Percentiles rank a stretch among this genome's conserved stretches.
Conservation (phyloP, 78 protist genomes). For the Anaeramoeba ignava region DNA sequence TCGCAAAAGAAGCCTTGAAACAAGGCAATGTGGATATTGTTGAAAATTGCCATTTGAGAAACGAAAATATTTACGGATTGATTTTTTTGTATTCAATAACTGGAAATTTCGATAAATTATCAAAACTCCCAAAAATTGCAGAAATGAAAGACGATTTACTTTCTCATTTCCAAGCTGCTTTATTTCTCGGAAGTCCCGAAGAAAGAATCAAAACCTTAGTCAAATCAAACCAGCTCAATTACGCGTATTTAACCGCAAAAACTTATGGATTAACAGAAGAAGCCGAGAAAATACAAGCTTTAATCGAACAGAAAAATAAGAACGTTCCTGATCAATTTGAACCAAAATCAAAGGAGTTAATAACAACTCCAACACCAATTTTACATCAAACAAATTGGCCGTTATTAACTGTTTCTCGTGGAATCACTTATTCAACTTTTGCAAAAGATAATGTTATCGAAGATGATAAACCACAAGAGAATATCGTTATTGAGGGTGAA, state of each 20-base stretch:
- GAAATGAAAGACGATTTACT: constrained; percentile 37
- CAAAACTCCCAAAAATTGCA: constrained; percentile 63
- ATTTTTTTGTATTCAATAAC: constrained; percentile 81
- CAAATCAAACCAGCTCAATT: background rate
- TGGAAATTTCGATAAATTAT: constrained; percentile 75
- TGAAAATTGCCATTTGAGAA: constrained; percentile 68
- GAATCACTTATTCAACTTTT: too few species aligned
- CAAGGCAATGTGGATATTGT: constrained; percentile 82
- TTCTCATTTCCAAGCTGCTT: constrained; percentile 67
- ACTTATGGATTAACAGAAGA: constrained; percentile 60
- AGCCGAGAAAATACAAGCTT: constrained; percentile 19
- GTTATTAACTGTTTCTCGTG: constrained; percentile 45
- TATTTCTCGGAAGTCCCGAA: constrained; percentile 74
- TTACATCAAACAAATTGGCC: constrained; percentile 72
- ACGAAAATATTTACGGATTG: constrained; percentile 62
- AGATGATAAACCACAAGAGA: too few species aligned
- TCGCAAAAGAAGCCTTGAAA: constrained; percentile 69
- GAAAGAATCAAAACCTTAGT: constrained; percentile 56
- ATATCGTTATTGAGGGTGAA: too few species aligned
- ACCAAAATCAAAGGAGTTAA: constrained; percentile 4
- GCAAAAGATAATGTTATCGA: too few species aligned
- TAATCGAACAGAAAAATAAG: constrained; percentile 13
- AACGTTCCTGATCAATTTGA: constrained; percentile 8
- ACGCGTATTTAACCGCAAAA: constrained; percentile 71
- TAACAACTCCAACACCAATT: constrained; percentile 34